These are phyloP conservation scores for Voacanga thouarsii DNA, from an alignment of 257 asterid genomes.

Conservation along the genomic window DNA sequence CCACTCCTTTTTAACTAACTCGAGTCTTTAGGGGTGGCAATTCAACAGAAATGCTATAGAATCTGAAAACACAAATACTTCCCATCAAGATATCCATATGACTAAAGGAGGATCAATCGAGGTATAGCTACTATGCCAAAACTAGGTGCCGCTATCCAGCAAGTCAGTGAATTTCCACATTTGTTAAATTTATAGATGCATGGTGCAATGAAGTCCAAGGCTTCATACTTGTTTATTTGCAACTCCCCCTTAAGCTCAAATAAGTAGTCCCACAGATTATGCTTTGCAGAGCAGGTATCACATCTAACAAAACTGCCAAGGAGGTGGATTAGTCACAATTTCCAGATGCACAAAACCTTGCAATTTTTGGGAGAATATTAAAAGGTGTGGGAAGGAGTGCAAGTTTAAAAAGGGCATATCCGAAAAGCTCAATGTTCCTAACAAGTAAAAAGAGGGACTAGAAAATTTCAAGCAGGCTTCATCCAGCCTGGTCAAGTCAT, in stretches of 20 bases:
- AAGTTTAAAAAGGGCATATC: not conserved
- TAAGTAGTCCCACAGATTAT: not conserved
- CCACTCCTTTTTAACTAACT: not conserved
- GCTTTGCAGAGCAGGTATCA: not conserved
- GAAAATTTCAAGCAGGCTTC: not conserved
- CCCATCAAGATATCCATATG: not conserved
- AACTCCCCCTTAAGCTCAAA: not conserved
- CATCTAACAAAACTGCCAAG: not conserved
- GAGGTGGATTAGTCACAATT: not conserved
- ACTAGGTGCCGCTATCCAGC: too few relatives aligned
- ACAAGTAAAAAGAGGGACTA: not conserved
- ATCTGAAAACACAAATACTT: not conserved
- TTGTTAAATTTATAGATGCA: too few relatives aligned
- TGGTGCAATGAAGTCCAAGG: not conserved
- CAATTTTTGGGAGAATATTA: not conserved
- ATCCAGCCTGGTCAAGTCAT: not conserved
- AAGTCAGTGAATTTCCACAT: too few relatives aligned
- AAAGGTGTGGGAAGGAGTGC: not conserved
- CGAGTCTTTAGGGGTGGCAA: not conserved
- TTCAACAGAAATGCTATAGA: too few relatives aligned
- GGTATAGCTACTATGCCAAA: too few relatives aligned
- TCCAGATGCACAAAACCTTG: too few relatives aligned
- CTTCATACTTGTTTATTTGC: too few relatives aligned
- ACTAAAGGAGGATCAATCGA: not conserved
- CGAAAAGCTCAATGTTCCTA: not conserved